Evolutionary conservation across 2,329 filamentous ascomycete genomes (phyloP), one percentile per base, ranked within the genome.

Genomic region (Plenodomus tracheiphilus): DNA sequence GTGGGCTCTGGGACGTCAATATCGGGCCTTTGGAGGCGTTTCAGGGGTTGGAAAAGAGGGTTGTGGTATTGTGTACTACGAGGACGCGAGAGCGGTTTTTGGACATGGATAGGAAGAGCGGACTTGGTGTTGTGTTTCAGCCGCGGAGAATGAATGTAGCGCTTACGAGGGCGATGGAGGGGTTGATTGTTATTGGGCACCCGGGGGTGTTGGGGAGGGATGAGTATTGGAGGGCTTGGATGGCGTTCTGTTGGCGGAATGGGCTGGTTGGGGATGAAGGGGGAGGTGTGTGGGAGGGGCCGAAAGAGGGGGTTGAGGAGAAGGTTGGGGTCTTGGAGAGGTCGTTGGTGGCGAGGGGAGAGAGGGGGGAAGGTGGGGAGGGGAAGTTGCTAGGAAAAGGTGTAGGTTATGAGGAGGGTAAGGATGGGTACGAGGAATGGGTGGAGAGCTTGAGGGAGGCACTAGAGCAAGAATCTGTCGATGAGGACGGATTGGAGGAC

Each of bases 21-120:
- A 74, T 78, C 37, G 76, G 76, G 2, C 76, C 76, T 2, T 58
- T 77, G 28, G 76, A 77, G 48, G 75, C 74, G 17, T 78, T 77
- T 41, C 76, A 78, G 50, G 76, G 76, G 0, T 62, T 77, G 5
- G 76, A 78, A 54, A 72, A 67, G 37, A 64, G 73, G 10, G 70
- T 76, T 22, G 70, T 78, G 13, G 74, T 78, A 39, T 56, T 78
- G 6, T 77, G 75, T 50, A 78, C 75, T 2, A 78, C 75, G 35
- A 57, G 75, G 10, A 62, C 69, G 3, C 43, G 72, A 17, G 47
- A 46, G 16, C 51, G 62, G 9, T 74, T 74, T 22, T 32, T 76
- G 11, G 61, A 59, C 1, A 44, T 53, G 9, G 74, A 76, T 52
- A 34, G 38, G 5, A 43, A 58, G 18, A 56, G 61, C 8, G 66